Evolutionary conservation across 2,329 filamentous ascomycete species (phyloP), one percentile per base, ranked within the genome.

Genomic region (Scedosporium aurantiacum): DNA sequence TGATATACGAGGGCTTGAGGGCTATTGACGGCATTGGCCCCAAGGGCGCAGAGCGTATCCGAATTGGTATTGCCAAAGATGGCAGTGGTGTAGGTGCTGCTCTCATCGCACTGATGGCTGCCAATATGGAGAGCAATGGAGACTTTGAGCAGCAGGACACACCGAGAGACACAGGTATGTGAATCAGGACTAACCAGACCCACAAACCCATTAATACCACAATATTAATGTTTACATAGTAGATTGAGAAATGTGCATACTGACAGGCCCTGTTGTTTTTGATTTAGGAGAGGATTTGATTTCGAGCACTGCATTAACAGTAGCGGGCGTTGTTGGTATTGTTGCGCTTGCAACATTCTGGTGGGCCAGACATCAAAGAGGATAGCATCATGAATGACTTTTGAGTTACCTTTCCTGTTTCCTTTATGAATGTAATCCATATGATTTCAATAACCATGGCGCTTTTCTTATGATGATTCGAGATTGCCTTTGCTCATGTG

Each of bases 41-140:
- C 55, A 78, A 82, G 62, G 91, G 92, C 10, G 91, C 95, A 66
- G 88, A 89, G 76, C 89, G 86, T 75, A 89, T 99, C 66, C 83
- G 91, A 62, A 97, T 99, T 69, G 94, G 93, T 23, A 94, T 97
- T 69, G 94, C 94, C 64, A 97, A 96, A 80, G 94, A 99, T 72
- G 94, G 94, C 57, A 94, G 89, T 65, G 94, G 91, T 65, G 90
- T 96, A n/a, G 64, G 64, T 37, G 64, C 64, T 2, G 94, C 94
- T 47, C 77, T 99, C 68, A 97, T 97, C 74, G 94, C 94, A 59
- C 82, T 97, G 58, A 89, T 97, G 28, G 93, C 93, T 1, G 88
- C 89, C 1, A 78, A 81, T 69, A 84, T 81, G 77, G 81, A 85
- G 73, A 80, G 81, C 74, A 70, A 71, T 63, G 62, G 12, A 4